These are phyloP conservation scores for Neurospora sp. DNA, from an alignment of 495 filamentous ascomycete species.

Conservation along the genomic window DNA sequence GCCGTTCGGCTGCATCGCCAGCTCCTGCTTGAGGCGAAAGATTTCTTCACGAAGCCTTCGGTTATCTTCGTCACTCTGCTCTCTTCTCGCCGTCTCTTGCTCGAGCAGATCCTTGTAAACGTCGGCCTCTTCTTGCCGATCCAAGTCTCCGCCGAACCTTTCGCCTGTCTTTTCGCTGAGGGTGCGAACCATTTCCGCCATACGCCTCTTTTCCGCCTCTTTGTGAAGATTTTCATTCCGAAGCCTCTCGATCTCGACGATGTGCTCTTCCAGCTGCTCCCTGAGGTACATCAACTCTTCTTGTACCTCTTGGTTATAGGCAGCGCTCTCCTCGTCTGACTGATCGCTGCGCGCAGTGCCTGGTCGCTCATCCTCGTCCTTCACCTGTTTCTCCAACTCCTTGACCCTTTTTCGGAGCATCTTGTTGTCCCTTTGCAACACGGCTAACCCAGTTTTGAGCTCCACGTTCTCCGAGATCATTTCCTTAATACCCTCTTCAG, in stretches of 20 bases:
- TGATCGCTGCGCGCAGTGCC: slow-evolving; percentile 40
- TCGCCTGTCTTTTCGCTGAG: slow-evolving; percentile 54
- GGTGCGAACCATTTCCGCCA: slow-evolving; percentile 67
- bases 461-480: slow-evolving; percentile 97
- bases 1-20: slow-evolving; percentile 21
- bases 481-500: slow-evolving; percentile 92
- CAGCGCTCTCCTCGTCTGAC: slow-evolving; percentile 40
- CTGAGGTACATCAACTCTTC: slow-evolving; percentile 75
- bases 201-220: slow-evolving; percentile 70
- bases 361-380: slow-evolving; percentile 57
- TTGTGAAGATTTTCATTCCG: slow-evolving; percentile 62
- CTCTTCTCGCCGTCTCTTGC: slow-evolving; percentile 78
- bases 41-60: slow-evolving; percentile 77
- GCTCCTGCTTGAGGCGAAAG: slow-evolving; percentile 59
- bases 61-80: slow-evolving; percentile 85
- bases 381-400: slow-evolving; percentile 75
- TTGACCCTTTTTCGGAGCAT: slow-evolving; percentile 64
- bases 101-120: slow-evolving; percentile 96
- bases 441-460: slow-evolving; percentile 77
- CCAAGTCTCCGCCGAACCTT: slow-evolving; percentile 50
- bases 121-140: slow-evolving; percentile 76
- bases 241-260: slow-evolving; percentile 71
- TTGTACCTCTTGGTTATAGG: slow-evolving; percentile 58
- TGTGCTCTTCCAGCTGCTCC: slow-evolving; percentile 74
- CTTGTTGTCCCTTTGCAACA: slow-evolving; percentile 82